A percentile compares a stretch with the other conserved stretches of the same genome.
Conservation (phyloP, 2,329 filamentous ascomycete genomes). For the Sclerotinia glacialis region DNA sequence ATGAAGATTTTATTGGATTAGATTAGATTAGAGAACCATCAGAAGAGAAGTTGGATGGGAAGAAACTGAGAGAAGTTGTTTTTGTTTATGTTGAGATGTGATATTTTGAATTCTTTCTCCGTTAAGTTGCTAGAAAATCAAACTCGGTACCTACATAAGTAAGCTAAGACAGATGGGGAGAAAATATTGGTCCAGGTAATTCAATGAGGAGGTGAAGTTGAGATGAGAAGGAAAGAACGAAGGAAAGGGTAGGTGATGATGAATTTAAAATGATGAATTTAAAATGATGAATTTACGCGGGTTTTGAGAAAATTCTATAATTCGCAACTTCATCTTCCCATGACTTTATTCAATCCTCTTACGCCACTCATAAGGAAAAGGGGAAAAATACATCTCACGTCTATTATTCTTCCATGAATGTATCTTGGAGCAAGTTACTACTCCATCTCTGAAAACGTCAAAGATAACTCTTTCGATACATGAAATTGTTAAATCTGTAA, state of each 20-base stretch:
- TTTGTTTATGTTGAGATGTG: not conserved
- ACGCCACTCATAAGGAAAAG: too few relatives aligned
- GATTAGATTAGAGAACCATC: not conserved
- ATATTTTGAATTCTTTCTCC: not conserved
- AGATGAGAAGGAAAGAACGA: not conserved
- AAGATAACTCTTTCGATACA: not conserved
- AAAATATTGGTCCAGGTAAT: not conserved
- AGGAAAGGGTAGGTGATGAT: not conserved
- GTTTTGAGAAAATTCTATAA: not conserved
- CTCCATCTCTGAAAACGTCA: not conserved
- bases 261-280: too few relatives aligned
- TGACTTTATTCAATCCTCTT: too few relatives aligned
- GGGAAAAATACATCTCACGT: too few relatives aligned
- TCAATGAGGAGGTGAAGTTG: conserved; percentile 3
- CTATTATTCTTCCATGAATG: not conserved
- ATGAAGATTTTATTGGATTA: not conserved
- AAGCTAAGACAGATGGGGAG: not conserved
- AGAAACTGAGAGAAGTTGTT: not conserved
- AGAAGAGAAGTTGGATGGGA: not conserved
- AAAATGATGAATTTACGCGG: not conserved
- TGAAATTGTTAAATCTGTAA: not conserved
- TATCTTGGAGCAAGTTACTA: not conserved
- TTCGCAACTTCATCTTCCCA: not conserved
- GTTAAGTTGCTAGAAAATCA: not conserved
- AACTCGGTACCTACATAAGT: not conserved